Evolutionary conservation across 2,329 filamentous ascomycete genomes (phyloP), one percentile per base, ranked within the genome.

Genomic region (Talaromyces sp.): DNA sequence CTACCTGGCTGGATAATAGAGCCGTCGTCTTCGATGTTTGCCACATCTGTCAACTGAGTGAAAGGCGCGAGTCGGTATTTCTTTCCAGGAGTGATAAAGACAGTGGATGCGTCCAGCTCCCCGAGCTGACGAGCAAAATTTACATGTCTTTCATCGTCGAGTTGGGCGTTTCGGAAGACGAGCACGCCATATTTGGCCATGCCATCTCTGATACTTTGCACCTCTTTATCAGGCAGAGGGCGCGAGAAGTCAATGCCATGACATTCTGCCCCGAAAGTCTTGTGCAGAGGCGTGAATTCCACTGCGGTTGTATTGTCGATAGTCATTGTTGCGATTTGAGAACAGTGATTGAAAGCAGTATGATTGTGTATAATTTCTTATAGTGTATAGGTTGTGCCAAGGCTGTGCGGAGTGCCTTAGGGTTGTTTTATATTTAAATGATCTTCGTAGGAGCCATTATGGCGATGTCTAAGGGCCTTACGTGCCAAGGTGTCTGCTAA

Each of bases 111-210:
- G 16, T 44, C 41, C 24, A 44, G 24, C 17, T 44, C 41, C 4
- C 41, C 41, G 11, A 44, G 11, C n/a, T 44, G 41, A 4, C 29
- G 41, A 1, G 41, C 41, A 10, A 44, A 32, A 17, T 14, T 27
- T 13, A 44, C 41, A 10, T 44, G 41, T 9, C 41, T 24, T 20
- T 16, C 41, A n/a, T 44, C 41, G 13, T 44, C 41, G 7, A 44
- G 41, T 16, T 44, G 24, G 27, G 41, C 41, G 17, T 17, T 29
- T 19, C 41, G 24, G 41, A 44, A 44, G 4, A 44, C 41, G 2
- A 44, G 41, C 9, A 44, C 41, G 29, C 41, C 41, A n/a, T 44
- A 44, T 13, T 44, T 44, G 41, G 41, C 41, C 41, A 44, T 44
- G 10, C 41, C 41, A 20, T 44, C 41, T 6, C 17, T 27, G 13